Evolutionary conservation across 2,329 filamentous ascomycete species (phyloP).

Genomic region (Paraphaeosphaeria sporulosa): DNA sequence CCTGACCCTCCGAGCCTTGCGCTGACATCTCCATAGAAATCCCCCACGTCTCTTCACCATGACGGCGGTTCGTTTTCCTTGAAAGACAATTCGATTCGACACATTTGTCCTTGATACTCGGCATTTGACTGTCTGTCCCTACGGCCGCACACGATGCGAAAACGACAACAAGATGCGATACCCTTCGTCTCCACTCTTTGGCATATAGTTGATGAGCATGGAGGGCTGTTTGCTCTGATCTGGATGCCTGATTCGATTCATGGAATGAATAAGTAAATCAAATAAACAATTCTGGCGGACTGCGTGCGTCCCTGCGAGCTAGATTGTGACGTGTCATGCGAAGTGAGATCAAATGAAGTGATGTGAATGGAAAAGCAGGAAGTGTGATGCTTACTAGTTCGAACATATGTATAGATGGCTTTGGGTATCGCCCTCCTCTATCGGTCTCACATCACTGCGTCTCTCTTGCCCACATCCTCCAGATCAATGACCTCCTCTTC

Average conservation of each 20-base stretch:
- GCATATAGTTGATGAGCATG: slow-evolving; percentile 10
- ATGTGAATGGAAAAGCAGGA: too few species aligned
- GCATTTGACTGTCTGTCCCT: slow-evolving; percentile 16
- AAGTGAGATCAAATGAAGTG: neutral
- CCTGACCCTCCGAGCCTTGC: neutral
- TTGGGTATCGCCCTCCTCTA: slow-evolving; percentile 6
- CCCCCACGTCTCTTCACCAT: neutral
- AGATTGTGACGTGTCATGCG: neutral
- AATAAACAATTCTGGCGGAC: neutral
- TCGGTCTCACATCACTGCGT: slow-evolving; percentile 29
- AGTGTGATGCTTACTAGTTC: slow-evolving; percentile 15
- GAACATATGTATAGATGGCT: neutral
- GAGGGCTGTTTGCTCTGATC: neutral
- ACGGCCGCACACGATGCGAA: slow-evolving; percentile 10
- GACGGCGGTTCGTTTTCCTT: neutral
- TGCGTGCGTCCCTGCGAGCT: neutral
- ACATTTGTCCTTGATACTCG: slow-evolving; percentile 6
- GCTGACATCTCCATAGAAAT: slow-evolving; percentile 5
- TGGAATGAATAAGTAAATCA: neutral
- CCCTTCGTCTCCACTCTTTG: slow-evolving; percentile 19
- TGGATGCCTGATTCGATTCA: neutral
- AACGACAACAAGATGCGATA: neutral
- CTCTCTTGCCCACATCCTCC: slow-evolving; percentile 43
- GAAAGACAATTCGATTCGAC: slow-evolving; percentile 1
- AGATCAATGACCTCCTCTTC: slow-evolving; percentile 49